Evolutionary conservation across 305 asterid species (phyloP).

Genomic region (Fraxinus sp.): DNA sequence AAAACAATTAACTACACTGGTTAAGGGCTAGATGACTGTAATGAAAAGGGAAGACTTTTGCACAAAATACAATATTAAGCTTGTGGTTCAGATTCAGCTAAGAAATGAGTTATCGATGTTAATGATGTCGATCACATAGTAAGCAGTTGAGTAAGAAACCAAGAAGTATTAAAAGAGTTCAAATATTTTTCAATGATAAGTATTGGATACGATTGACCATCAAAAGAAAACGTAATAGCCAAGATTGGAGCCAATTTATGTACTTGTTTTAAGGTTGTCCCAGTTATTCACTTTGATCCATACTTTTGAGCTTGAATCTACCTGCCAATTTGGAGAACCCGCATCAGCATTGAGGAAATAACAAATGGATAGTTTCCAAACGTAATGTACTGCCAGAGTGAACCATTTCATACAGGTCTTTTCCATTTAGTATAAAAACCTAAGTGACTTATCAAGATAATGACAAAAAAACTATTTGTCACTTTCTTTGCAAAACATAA

Average conservation of each 20-base stretch:
- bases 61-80: too few relatives aligned
- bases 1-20: background rate
- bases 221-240: too few relatives aligned
- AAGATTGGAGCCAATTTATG: slow-evolving; percentile 24
- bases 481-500: background rate
- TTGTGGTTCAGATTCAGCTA: too few relatives aligned
- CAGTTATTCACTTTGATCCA: slow-evolving; percentile 80
- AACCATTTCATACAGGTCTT: background rate
- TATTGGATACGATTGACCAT: background rate
- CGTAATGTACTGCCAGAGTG: background rate
- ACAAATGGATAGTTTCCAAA: background rate
- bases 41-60: too few relatives aligned
- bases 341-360: slow-evolving; percentile 26
- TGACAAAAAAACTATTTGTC: background rate
- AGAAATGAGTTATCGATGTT: too few relatives aligned
- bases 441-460: slow-evolving; percentile 1
- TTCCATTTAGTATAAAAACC: slow-evolving; percentile 6
- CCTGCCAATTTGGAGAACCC: slow-evolving; percentile 46
- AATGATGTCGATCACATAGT: too few relatives aligned
- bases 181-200: background rate
- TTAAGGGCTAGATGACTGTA: too few relatives aligned
- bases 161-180: background rate
- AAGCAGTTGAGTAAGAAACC: background rate
- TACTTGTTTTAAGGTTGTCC: slow-evolving; percentile 66
- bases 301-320: slow-evolving; percentile 45